Evolutionary conservation across 2,329 filamentous ascomycete genomes (phyloP).

Genomic region (Nemania diffusa): DNA sequence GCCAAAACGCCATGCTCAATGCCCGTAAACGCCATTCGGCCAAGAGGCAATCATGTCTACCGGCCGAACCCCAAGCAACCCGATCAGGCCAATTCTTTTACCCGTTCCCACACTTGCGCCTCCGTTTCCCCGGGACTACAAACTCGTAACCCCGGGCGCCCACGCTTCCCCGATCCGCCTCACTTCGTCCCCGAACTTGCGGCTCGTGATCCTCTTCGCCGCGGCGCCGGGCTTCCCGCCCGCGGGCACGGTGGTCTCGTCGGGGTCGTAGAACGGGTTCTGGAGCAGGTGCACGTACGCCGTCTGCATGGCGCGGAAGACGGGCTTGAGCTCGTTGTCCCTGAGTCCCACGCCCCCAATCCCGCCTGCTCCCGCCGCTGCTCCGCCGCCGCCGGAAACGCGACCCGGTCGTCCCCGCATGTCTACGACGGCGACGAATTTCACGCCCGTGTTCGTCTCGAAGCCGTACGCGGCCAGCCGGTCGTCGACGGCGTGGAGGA

Average conservation of each 20-base stretch:
- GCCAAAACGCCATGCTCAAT: constrained; percentile 43
- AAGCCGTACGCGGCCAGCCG: constrained; percentile 93
- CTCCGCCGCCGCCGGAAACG: not conserved
- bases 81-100: not conserved
- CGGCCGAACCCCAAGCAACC: not conserved
- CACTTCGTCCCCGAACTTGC: constrained; percentile 83
- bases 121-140: constrained; percentile 54
- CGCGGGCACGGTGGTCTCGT: constrained; percentile 76
- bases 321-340: constrained; percentile 88
- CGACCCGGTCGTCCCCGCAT: constrained; percentile 73
- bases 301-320: constrained; percentile 91
- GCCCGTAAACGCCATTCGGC: constrained; percentile 24
- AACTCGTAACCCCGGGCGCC: constrained; percentile 74
- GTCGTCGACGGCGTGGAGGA: constrained; percentile 94
- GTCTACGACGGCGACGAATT: constrained; percentile 90
- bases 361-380: not conserved
- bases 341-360: constrained; percentile 72
- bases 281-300: constrained; percentile 89
- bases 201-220: constrained; percentile 81
- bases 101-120: not conserved
- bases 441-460: constrained; percentile 94
- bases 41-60: not conserved
- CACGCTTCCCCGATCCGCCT: constrained; percentile 86
- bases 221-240: constrained; percentile 58
- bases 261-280: constrained; percentile 94